phyloP scores from a whole-genome alignment of 495 filamentous ascomycete species.

The Bacidia rubella region DNA sequence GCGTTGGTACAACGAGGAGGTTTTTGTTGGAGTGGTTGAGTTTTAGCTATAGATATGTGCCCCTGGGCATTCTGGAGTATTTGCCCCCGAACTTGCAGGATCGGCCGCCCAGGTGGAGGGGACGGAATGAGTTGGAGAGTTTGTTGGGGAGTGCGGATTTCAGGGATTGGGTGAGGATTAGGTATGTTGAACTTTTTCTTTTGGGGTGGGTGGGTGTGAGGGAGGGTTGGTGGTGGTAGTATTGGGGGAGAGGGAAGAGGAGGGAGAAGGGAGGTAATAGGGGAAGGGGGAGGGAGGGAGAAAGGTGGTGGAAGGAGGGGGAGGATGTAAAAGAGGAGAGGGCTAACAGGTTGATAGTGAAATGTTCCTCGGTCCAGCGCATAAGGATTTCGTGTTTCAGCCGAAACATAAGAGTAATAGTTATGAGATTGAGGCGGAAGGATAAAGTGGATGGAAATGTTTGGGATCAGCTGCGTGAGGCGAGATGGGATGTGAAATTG shows the following conservation, averaged over 20 bases:
- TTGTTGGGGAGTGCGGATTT: conserved; percentile 79
- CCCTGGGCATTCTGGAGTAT: conserved; percentile 74
- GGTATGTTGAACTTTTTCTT: conserved; percentile 40
- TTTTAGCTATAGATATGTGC: conserved; percentile 82
- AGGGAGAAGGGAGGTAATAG: too few relatives aligned
- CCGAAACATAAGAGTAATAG: conserved; percentile 97
- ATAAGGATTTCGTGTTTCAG: conserved; percentile 81
- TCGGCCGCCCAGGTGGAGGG: conserved; percentile 67
- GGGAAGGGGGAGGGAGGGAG: too few relatives aligned
- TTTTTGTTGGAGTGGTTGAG: conserved; percentile 93
- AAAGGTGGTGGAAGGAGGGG: neutral
- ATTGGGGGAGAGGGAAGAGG: too few relatives aligned
- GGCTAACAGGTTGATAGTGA: conserved; percentile 41
- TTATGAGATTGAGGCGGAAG: conserved; percentile 53
- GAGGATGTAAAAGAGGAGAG: neutral
- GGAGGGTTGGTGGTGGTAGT: too few relatives aligned
- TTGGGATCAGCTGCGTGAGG: neutral
- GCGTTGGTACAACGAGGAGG: conserved; percentile 71
- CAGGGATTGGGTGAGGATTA: conserved; percentile 97
- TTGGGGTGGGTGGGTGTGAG: too few relatives aligned
- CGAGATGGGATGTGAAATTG: neutral
- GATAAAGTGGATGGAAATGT: conserved; percentile 13
- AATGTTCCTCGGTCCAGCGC: conserved; percentile 91
- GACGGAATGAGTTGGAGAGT: conserved; percentile 82
- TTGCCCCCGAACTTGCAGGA: conserved; percentile 80